phyloP scores from a whole-genome alignment of 352 stramenopile genomes.

The Phytophthora pisi region DNA sequence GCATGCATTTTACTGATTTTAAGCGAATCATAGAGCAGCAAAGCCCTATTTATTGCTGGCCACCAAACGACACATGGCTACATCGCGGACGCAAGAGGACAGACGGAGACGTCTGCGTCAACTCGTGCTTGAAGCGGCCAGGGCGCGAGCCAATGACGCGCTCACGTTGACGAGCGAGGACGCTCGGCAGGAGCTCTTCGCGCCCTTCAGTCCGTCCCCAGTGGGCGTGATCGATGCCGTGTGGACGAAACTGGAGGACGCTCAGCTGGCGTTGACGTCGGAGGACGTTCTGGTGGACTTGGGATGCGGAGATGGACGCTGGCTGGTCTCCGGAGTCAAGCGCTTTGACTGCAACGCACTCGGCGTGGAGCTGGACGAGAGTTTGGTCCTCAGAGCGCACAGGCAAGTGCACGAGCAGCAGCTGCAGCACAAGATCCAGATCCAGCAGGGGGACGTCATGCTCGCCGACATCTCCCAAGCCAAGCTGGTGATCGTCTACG shows the following conservation, averaged over 20 bases:
- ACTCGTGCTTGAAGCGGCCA: constrained; percentile 73
- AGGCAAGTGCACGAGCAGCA: constrained; percentile 23
- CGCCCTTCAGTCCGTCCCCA: constrained; percentile 79
- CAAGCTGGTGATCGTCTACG: constrained; percentile 83
- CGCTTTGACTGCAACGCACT: constrained; percentile 64
- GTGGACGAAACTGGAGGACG: constrained; percentile 51
- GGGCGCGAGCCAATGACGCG: constrained; percentile 47
- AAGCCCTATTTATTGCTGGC: constrained; percentile 10
- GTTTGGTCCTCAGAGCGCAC: constrained; percentile 50
- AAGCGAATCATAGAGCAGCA: constrained; percentile 24
- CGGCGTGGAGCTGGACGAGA: constrained; percentile 71
- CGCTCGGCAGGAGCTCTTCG: constrained; percentile 51
- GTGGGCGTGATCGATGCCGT: constrained; percentile 60
- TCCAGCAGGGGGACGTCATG: constrained; percentile 71
- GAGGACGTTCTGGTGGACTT: constrained; percentile 81
- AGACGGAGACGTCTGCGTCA: constrained; percentile 48
- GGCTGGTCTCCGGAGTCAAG: constrained; percentile 72
- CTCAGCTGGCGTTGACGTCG: constrained; percentile 19
- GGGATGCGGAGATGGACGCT: constrained; percentile 80
- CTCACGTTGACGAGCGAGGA: constrained; percentile 40
- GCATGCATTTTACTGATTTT: background rate
- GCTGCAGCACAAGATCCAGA: constrained; percentile 47
- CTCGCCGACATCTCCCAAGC: constrained; percentile 50
- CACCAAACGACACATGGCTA: constrained; percentile 33
- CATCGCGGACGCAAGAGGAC: constrained; percentile 7